A percentile compares a stretch with the other conserved stretches of the same genome.
phyloP scores from a whole-genome alignment of 805 yeast genomes.

The Wickerhamomyces bovis region DNA sequence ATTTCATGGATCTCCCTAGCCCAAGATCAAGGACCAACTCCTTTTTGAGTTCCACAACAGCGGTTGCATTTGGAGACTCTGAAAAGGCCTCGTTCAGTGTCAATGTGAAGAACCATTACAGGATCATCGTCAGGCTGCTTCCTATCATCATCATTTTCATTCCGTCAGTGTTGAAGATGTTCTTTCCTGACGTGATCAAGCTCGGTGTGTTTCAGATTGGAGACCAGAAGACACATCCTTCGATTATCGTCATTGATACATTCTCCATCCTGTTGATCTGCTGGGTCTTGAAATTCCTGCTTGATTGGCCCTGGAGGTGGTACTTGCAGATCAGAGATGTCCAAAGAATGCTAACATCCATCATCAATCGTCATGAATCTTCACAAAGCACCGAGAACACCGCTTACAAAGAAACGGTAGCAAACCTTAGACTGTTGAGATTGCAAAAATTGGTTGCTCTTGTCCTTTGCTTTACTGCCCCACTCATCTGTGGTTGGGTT shows the following conservation, averaged over 20 bases:
- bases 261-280: constrained; percentile 29
- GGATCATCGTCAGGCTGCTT: constrained; percentile 9
- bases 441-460: constrained; percentile 22
- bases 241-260: constrained; percentile 26
- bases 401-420: background rate
- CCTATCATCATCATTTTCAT: constrained; percentile 17
- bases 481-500: constrained; percentile 23
- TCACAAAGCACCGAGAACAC: background rate
- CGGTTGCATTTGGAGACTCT: background rate
- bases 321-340: constrained; percentile 22
- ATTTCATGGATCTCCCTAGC: background rate
- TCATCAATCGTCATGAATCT: constrained; percentile 3
- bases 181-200: constrained; percentile 12
- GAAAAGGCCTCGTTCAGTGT: constrained; percentile 1
- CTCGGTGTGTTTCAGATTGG: constrained; percentile 11
- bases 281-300: constrained; percentile 28
- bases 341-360: constrained; percentile 6
- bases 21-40: background rate
- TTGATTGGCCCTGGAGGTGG: constrained; percentile 42
- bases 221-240: constrained; percentile 9
- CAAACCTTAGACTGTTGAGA: constrained; percentile 3
- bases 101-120: constrained; percentile 9
- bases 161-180: constrained; percentile 15
- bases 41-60: background rate
- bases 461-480: constrained; percentile 24